Conservation (phyloP, 805 yeast species). For the Yarrowia sp. region DNA sequence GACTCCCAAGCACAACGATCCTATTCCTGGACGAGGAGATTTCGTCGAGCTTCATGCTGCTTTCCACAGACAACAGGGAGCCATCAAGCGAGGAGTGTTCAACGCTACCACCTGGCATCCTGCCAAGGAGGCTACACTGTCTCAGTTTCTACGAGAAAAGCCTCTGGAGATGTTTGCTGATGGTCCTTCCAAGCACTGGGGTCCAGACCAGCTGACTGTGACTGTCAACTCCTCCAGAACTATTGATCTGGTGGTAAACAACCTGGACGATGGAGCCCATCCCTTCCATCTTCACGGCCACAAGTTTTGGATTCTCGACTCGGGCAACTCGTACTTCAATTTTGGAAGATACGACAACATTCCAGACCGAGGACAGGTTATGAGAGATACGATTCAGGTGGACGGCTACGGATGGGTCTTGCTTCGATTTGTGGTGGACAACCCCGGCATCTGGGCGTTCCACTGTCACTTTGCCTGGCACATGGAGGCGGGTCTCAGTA, state of each 20-base stretch:
- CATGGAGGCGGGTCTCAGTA: constrained; percentile 71
- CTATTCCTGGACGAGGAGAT: constrained; percentile 37
- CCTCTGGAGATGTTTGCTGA: constrained; percentile 16
- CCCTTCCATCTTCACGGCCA: constrained; percentile 95
- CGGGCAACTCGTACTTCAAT: constrained; percentile 50
- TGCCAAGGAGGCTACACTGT: constrained; percentile 29
- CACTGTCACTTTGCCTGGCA: constrained; percentile 98
- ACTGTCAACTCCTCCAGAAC: constrained; percentile 58
- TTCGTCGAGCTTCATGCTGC: constrained; percentile 37
- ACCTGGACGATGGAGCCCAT: constrained; percentile 85
- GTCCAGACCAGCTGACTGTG: constrained; percentile 52
- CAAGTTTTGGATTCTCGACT: constrained; percentile 68
- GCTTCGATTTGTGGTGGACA: constrained; percentile 71
- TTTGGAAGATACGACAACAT: constrained; percentile 48
- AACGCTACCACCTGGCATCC: constrained; percentile 32
- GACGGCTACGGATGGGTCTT: constrained; percentile 53
- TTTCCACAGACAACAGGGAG: constrained; percentile 38
- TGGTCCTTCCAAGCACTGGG: constrained; percentile 54
- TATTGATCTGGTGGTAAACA: constrained; percentile 73
- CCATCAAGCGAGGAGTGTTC: constrained; percentile 38
- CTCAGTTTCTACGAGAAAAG: constrained; percentile 17
- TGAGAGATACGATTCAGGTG: constrained; percentile 72
- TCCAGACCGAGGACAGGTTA: constrained; percentile 45
- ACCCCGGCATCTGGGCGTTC: constrained; percentile 94
- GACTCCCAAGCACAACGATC: constrained; percentile 29